Evolutionary conservation across 176 grass and related monocot species (phyloP), one percentile per base, ranked within the genome.

Genomic region (Microstegium vimineum): DNA sequence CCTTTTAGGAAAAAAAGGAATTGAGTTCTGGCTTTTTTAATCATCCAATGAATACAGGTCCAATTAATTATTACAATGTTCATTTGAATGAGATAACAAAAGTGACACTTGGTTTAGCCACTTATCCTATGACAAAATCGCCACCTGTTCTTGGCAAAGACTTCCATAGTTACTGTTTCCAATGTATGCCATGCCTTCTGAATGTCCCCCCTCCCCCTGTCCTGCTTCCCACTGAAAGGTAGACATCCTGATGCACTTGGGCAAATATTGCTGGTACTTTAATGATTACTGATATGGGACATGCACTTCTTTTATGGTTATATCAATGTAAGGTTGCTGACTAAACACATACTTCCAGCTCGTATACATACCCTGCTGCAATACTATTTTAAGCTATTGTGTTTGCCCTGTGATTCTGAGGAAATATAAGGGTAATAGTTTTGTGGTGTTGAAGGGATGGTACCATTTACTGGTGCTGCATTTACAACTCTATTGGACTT

Each of bases 211-310:
- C n/a, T n/a, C n/a, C n/a, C n/a, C n/a, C n/a, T n/a, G n/a, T n/a
- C n/a, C n/a, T n/a, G n/a, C n/a, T n/a, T n/a, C n/a, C n/a, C n/a
- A n/a, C n/a, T n/a, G n/a, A n/a, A n/a, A n/a, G n/a, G n/a, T n/a
- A n/a, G n/a, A n/a, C n/a, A n/a, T n/a, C n/a, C n/a, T n/a, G n/a
- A n/a, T n/a, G n/a, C n/a, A n/a, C n/a, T n/a, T n/a, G n/a, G n/a
- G n/a, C n/a, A 12, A 73, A 78, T 45, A 71, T 56, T 56, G 1
- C 4, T 47, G 40, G 37, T 13, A 17, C 16, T 38, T 54, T 73
- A n/a, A n/a, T n/a, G n/a, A n/a, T n/a, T n/a, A 62, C 45, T 49
- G 37, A 70, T 49, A 87, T 54, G 38, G n/a, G 35, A 32, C n/a
- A 65, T 30, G 41, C 25, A 54, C 33, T 10, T 68, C 11, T 83